Evolutionary conservation across 2,329 filamentous ascomycete species (phyloP).

Genomic region (Graphilbum sp.): DNA sequence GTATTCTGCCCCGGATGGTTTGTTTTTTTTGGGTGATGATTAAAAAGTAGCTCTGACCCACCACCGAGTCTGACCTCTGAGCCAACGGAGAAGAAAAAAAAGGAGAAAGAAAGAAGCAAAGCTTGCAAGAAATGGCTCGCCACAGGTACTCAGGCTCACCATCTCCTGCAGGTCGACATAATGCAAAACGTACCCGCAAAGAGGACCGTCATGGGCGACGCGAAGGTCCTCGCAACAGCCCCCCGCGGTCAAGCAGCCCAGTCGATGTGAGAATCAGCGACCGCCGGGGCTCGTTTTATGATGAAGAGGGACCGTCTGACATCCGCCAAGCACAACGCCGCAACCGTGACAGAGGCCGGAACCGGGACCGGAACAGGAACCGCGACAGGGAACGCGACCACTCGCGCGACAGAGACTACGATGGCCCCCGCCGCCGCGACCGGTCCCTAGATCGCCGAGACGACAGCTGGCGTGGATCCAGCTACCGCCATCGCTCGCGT

Average conservation of each 20-base stretch:
- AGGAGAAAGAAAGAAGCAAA: neutral
- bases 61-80: neutral
- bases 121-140: constrained; percentile 33
- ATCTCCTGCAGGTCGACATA: constrained; percentile 75
- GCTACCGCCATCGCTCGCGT: constrained; percentile 33
- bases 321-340: constrained; percentile 20
- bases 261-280: constrained; percentile 35
- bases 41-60: constrained; percentile 4
- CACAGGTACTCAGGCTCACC: constrained; percentile 66
- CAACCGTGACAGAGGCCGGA: constrained; percentile 7
- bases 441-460: constrained; percentile 54
- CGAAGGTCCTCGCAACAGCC: constrained; percentile 32
- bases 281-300: neutral
- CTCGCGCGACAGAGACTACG: constrained; percentile 11
- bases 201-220: constrained; percentile 37
- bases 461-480: constrained; percentile 43
- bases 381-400: constrained; percentile 3
- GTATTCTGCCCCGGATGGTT: too few relatives aligned
- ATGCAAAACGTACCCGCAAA: constrained; percentile 51
- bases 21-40: neutral
- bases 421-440: constrained; percentile 49
- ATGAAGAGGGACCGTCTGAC: constrained; percentile 22
- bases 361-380: constrained; percentile 10
- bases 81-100: neutral
- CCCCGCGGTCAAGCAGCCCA: constrained; percentile 45